Evolutionary conservation across 2,329 filamentous ascomycete species (phyloP).

Genomic region (Fusarium devonianum): DNA sequence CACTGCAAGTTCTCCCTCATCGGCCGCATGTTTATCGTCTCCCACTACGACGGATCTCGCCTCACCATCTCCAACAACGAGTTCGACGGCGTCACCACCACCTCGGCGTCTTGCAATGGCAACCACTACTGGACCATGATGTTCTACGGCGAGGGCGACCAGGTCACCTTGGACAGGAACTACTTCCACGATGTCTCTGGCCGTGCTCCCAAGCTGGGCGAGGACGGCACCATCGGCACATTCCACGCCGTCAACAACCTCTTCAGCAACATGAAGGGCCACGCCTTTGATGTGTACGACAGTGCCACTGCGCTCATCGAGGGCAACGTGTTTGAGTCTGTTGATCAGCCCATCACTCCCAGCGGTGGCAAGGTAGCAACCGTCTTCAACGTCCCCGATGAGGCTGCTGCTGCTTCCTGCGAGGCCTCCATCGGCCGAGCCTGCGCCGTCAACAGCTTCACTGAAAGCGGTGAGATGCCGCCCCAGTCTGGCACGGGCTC

Average conservation of each 20-base stretch:
- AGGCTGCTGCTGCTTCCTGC: slow-evolving; percentile 25
- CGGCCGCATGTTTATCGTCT: slow-evolving; percentile 51
- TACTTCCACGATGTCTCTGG: slow-evolving; percentile 41
- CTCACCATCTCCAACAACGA: slow-evolving; percentile 50
- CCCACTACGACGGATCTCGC: slow-evolving; percentile 44
- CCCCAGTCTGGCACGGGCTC: slow-evolving; percentile 29
- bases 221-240: slow-evolving; percentile 24
- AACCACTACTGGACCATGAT: slow-evolving; percentile 47
- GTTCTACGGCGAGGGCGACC: slow-evolving; percentile 42
- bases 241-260: slow-evolving; percentile 43
- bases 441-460: slow-evolving; percentile 32
- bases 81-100: slow-evolving; percentile 47
- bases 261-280: slow-evolving; percentile 45
- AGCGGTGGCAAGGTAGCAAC: slow-evolving; percentile 26
- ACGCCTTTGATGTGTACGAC: slow-evolving; percentile 60
- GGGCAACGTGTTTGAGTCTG: slow-evolving; percentile 42
- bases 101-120: slow-evolving; percentile 42
- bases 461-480: slow-evolving; percentile 37
- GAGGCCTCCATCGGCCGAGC: slow-evolving; percentile 34
- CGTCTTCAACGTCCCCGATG: slow-evolving; percentile 30
- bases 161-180: slow-evolving; percentile 39
- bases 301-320: slow-evolving; percentile 38
- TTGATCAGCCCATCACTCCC: slow-evolving; percentile 47
- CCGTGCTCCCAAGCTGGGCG: slow-evolving; percentile 44
- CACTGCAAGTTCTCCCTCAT: slow-evolving; percentile 51